Conservation (phyloP, 78 protist genomes). For the Polysphondylium violaceum region DNA sequence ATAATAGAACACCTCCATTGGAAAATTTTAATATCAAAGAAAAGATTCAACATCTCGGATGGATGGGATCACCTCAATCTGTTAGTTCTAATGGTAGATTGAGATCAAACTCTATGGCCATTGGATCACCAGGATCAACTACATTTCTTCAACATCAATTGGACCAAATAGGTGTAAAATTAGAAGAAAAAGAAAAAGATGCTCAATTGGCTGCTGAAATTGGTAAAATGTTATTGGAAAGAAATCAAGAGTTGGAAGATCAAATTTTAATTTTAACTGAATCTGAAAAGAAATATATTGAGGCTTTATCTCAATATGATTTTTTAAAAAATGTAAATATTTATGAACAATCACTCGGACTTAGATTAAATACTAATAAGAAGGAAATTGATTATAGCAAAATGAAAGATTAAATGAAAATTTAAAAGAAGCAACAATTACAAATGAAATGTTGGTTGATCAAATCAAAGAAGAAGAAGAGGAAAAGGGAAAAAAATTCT, state of each 20-base stretch:
- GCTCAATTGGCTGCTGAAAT: conserved; percentile 76
- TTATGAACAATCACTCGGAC: background rate
- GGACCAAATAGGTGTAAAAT: conserved; percentile 17
- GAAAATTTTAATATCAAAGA: conserved; percentile 2
- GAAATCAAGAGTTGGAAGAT: conserved; percentile 66
- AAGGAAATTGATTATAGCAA: conserved; percentile 54
- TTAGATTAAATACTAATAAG: background rate
- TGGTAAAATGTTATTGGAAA: conserved; percentile 69
- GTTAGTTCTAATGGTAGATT: background rate
- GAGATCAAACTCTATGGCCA: conserved; percentile 53
- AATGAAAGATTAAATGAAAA: conserved; percentile 43
- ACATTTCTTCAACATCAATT: conserved; percentile 1
- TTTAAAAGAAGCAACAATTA: conserved; percentile 55
- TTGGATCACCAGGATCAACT: conserved; percentile 33
- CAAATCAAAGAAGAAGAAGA: conserved; percentile 24
- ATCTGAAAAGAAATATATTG: conserved; percentile 18
- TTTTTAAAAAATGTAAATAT: conserved; percentile 42
- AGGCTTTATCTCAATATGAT: conserved; percentile 7
- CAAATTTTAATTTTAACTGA: conserved; percentile 11
- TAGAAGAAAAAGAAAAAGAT: conserved; percentile 81
- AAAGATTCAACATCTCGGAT: conserved; percentile 46
- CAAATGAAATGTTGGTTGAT: conserved; percentile 47
- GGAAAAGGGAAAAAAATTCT: background rate
- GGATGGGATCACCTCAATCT: conserved; percentile 22
- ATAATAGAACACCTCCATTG: background rate